Percentiles rank a stretch among this genome's conserved stretches.
phyloP scores from a whole-genome alignment of 164 flowering plant species.

The Warburgia ugandensis region DNA sequence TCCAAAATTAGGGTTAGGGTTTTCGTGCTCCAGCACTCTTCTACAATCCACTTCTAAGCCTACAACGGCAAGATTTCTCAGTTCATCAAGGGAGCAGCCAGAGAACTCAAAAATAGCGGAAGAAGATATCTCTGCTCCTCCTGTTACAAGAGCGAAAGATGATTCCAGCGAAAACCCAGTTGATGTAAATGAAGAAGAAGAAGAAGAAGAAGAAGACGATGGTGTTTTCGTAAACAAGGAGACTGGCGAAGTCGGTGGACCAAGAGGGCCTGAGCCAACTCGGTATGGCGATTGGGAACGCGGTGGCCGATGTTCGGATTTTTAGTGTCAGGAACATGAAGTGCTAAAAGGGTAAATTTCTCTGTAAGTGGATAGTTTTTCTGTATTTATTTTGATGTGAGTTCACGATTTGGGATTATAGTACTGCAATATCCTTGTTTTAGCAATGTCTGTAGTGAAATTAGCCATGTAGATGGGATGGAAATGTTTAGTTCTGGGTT shows the following conservation, averaged over 20 bases:
- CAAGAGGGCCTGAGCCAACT: conserved; percentile 16
- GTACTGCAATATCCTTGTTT: too few relatives aligned
- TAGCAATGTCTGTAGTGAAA: too few relatives aligned
- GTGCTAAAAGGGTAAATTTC: too few relatives aligned
- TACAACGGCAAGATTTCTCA: neutral
- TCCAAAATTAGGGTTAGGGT: conserved; percentile 4
- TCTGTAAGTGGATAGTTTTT: too few relatives aligned
- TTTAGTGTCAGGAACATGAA: conserved; percentile 19
- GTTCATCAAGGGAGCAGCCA: neutral
- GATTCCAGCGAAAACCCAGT: neutral
- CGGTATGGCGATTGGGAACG: conserved; percentile 51
- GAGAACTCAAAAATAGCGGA: neutral
- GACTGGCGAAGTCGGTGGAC: conserved; percentile 15
- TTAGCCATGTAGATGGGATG: too few relatives aligned
- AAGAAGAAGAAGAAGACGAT: neutral
- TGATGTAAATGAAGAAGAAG: neutral
- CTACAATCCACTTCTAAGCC: neutral
- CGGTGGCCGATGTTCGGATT: conserved; percentile 61
- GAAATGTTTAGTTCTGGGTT: too few relatives aligned
- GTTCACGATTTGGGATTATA: too few relatives aligned
- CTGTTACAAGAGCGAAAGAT: neutral
- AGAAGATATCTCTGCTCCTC: neutral
- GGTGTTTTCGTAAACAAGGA: conserved; percentile 19
- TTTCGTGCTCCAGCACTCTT: neutral
- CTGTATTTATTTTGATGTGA: too few relatives aligned